Evolutionary conservation across 192 early-diverging fungal genomes (phyloP).

Genomic region (Rhizophlyctis rosea): DNA sequence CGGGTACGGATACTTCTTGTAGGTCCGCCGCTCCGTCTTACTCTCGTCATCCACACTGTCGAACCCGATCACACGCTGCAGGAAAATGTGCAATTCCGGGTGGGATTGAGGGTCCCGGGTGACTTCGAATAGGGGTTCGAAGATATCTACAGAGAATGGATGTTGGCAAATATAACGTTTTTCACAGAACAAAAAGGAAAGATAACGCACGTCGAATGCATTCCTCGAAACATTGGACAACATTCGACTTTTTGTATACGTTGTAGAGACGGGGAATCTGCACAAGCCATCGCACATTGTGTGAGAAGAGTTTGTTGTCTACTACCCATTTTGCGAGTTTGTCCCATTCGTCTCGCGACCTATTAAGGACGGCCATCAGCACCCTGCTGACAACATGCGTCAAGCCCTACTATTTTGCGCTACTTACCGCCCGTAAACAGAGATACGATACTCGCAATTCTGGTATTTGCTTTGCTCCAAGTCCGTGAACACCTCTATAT

Average conservation of each 20-base stretch:
- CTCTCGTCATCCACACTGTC: constrained; percentile 95
- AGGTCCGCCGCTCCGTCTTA: constrained; percentile 77
- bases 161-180: background rate
- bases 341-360: constrained; percentile 82
- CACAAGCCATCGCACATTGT: constrained; percentile 94
- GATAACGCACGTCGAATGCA: constrained; percentile 63
- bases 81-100: constrained; percentile 87
- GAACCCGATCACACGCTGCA: constrained; percentile 92
- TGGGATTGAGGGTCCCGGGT: constrained; percentile 79
- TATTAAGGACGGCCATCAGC: background rate
- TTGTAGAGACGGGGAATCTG: constrained; percentile 90
- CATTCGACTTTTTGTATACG: constrained; percentile 68
- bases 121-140: constrained; percentile 88
- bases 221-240: constrained; percentile 70
- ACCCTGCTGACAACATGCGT: constrained; percentile 12
- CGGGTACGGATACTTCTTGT: constrained; percentile 69
- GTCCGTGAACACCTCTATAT: constrained; percentile 79
- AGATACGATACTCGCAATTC: constrained; percentile 89
- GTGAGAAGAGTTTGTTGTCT: constrained; percentile 83
- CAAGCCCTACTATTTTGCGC: too few species aligned
- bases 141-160: constrained; percentile 58
- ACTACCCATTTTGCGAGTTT: constrained; percentile 91
- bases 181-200: background rate
- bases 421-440: constrained; percentile 77
- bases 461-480: constrained; percentile 94